phyloP scores from a whole-genome alignment of 139 green algal genomes.

The Prasinococcaceae sp. region DNA sequence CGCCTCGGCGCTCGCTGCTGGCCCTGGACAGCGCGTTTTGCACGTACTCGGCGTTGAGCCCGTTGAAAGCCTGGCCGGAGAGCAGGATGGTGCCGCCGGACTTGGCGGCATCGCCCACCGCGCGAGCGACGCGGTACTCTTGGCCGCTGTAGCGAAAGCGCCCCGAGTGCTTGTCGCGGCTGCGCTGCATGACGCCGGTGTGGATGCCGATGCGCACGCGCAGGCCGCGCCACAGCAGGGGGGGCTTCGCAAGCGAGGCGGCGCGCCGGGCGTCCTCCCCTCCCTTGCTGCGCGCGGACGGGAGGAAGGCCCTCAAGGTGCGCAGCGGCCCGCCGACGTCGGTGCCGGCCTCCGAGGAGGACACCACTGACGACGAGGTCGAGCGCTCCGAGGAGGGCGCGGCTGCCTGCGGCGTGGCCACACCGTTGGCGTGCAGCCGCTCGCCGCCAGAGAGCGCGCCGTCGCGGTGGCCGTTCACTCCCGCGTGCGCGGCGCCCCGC shows the following conservation, averaged over 20 bases:
- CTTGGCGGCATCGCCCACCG: background rate
- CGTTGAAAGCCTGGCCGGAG: background rate
- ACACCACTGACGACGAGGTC: no score
- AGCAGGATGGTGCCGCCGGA: background rate
- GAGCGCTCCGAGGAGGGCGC: no score
- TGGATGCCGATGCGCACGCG: constrained; percentile 10
- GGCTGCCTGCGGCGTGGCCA: background rate
- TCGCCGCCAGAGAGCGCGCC: background rate
- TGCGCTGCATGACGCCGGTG: background rate
- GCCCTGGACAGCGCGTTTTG: no score
- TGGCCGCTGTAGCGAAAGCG: background rate
- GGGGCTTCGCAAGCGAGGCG: no score
- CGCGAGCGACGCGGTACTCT: background rate
- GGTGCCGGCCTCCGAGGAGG: no score
- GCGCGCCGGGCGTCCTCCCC: no score
- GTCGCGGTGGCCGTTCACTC: no score
- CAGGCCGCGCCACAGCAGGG: background rate
- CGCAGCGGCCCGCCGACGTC: no score
- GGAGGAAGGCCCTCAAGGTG: no score
- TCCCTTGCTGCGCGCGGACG: no score
- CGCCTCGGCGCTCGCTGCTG: background rate
- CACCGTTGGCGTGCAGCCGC: background rate
- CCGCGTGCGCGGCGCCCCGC: background rate
- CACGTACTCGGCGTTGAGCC: no score
- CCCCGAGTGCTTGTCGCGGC: background rate